Conservation (phyloP, 441 rosid genomes). For the Gossypium laxum region DNA sequence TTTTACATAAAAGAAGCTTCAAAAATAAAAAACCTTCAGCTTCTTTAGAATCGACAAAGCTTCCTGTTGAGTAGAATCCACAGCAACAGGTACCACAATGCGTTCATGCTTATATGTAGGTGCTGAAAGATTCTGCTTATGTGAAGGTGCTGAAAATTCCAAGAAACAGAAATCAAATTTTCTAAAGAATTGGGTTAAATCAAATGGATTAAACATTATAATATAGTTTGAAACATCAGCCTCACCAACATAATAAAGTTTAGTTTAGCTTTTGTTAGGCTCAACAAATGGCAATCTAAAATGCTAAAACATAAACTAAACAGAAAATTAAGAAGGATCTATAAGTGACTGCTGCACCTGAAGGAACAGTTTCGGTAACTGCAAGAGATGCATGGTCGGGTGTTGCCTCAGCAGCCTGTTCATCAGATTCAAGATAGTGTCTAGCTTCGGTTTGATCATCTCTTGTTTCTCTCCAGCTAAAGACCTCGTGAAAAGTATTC, state of each 20-base stretch:
- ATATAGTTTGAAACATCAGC: background rate
- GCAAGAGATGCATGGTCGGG: constrained; percentile 20
- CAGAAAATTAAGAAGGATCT: background rate
- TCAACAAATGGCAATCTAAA: background rate
- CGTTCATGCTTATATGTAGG: constrained; percentile 26
- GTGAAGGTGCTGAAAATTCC: background rate
- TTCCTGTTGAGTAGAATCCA: constrained; percentile 72
- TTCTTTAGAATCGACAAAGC: constrained; percentile 55
- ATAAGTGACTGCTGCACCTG: constrained; percentile 22
- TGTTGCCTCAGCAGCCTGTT: constrained; percentile 25
- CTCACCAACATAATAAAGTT: background rate
- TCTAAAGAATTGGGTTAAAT: background rate
- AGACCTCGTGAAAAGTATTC: constrained; percentile 17
- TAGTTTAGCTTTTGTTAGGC: background rate
- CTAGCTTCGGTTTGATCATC: constrained; percentile 12
- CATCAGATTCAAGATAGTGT: constrained; percentile 19
- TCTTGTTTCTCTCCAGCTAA: constrained; percentile 18
- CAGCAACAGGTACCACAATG: constrained; percentile 27
- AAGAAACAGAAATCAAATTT: background rate
- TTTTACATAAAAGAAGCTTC: constrained; percentile 7
- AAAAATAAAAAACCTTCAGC: constrained; percentile 47
- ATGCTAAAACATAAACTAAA: background rate
- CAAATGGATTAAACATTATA: background rate
- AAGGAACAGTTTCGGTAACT: constrained; percentile 19
- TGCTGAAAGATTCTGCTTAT: constrained; percentile 17